phyloP scores from a whole-genome alignment of 768 basidiomycete genomes.

The Agrocybe pediades region DNA sequence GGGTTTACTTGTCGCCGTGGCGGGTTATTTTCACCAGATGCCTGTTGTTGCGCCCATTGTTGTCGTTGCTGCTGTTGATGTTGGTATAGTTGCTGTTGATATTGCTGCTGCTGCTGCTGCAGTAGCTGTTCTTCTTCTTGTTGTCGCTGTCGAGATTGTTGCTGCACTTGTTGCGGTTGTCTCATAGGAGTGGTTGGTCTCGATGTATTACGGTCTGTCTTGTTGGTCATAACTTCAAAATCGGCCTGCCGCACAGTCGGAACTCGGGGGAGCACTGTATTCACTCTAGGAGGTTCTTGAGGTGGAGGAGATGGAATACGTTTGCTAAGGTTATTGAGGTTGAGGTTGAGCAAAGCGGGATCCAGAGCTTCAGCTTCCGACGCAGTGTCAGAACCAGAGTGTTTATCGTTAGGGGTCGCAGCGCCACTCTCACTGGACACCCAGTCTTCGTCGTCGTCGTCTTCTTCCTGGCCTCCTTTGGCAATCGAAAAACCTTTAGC shows the following conservation, averaged over 20 bases:
- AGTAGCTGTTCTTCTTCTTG: background rate
- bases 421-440: slow-evolving; percentile 78
- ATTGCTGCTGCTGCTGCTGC: slow-evolving; percentile 3
- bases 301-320: slow-evolving; percentile 7
- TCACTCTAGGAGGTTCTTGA: slow-evolving; percentile 3
- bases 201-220: slow-evolving; percentile 3
- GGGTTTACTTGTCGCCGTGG: slow-evolving; percentile 1
- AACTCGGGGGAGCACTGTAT: slow-evolving; percentile 25
- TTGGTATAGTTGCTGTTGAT: background rate
- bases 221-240: slow-evolving; percentile 22
- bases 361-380: slow-evolving; percentile 33
- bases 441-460: slow-evolving; percentile 66
- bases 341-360: slow-evolving; percentile 22
- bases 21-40: no score
- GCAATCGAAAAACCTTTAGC: slow-evolving; percentile 58
- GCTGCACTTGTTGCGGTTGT: slow-evolving; percentile 9
- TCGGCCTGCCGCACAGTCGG: slow-evolving; percentile 39
- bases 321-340: slow-evolving; percentile 12
- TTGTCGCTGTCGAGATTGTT: slow-evolving; percentile 9
- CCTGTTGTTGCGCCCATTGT: background rate
- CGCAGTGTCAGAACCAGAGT: slow-evolving; percentile 44
- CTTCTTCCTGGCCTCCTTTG: slow-evolving; percentile 39
- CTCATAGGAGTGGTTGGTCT: slow-evolving; percentile 8
- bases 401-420: slow-evolving; percentile 58
- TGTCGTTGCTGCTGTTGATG: slow-evolving; percentile 1